Evolutionary conservation across 164 flowering plant species (phyloP).

Genomic region (Piper longum): DNA sequence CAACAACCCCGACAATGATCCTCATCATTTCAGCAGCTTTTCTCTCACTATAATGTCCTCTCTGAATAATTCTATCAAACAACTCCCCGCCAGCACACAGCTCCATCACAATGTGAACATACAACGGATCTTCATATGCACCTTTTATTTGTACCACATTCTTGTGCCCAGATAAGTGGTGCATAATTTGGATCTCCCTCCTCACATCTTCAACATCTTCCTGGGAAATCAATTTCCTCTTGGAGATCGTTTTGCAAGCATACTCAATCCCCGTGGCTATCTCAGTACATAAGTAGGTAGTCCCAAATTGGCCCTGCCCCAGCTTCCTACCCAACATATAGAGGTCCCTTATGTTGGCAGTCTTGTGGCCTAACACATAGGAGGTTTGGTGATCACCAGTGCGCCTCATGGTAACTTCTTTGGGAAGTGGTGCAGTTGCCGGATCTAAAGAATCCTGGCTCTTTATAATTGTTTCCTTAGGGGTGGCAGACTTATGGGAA

Average conservation of each 20-base stretch:
- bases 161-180: constrained; percentile 79
- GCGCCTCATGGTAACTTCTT: constrained; percentile 51
- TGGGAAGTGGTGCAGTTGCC: constrained; percentile 12
- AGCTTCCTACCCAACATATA: constrained; percentile 71
- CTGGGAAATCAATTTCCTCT: constrained; percentile 73
- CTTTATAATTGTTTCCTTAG: constrained; percentile 24
- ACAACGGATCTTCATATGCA: constrained; percentile 64
- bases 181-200: constrained; percentile 94
- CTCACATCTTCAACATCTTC: constrained; percentile 86
- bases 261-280: constrained; percentile 47
- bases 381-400: constrained; percentile 39
- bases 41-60: constrained; percentile 81
- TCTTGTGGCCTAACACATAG: constrained; percentile 75
- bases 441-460: constrained; percentile 4
- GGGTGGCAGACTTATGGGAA: constrained; percentile 23
- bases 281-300: constrained; percentile 67
- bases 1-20: constrained; percentile 79
- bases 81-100: constrained; percentile 73
- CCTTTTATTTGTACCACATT: constrained; percentile 77
- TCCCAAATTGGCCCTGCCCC: constrained; percentile 94
- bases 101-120: constrained; percentile 87
- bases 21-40: constrained; percentile 80
- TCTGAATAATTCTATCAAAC: constrained; percentile 78
- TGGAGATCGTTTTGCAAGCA: constrained; percentile 79
- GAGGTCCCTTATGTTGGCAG: constrained; percentile 70